Percentiles rank a stretch among this genome's conserved stretches.
Conservation (phyloP, 1,284 basidiomycete genomes). For the Coniferiporia sulphurascens region DNA sequence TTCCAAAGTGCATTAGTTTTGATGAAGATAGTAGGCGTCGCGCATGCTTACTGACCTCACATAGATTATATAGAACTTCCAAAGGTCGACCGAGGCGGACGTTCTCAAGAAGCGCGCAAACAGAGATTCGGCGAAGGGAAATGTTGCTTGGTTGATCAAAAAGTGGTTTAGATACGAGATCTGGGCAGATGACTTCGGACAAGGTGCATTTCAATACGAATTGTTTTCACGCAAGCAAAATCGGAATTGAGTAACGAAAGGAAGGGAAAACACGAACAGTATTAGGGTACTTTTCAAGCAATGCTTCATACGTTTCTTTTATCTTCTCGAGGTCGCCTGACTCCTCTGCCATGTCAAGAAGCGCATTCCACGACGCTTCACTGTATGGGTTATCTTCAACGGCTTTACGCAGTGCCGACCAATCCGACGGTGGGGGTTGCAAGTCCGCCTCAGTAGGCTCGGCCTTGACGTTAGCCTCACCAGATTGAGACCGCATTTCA, state of each 20-base stretch:
- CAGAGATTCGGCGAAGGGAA: conserved; percentile 68
- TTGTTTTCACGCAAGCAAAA: conserved; percentile 4
- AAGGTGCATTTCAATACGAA: conserved; percentile 20
- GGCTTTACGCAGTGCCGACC: conserved; percentile 41
- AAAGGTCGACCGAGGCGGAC: conserved; percentile 82
- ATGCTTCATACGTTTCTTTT: conserved; percentile 65
- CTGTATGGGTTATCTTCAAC: conserved; percentile 53
- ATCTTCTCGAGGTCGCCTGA: conserved; percentile 66
- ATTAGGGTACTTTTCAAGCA: conserved; percentile 75
- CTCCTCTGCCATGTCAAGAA: conserved; percentile 62
- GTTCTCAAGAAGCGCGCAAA: conserved; percentile 80
- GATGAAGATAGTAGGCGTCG: background rate
- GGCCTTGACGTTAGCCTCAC: background rate
- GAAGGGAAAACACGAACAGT: conserved; percentile 47
- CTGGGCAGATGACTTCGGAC: conserved; percentile 60
- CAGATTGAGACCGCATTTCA: conserved; percentile 3
- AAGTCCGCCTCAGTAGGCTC: conserved; percentile 4
- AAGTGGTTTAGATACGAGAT: conserved; percentile 83
- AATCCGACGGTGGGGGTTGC: conserved; percentile 36
- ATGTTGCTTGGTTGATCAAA: conserved; percentile 51
- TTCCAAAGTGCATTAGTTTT: conserved; percentile 24
- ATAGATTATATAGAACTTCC: conserved; percentile 82
- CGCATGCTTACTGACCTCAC: conserved; percentile 52
- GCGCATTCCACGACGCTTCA: conserved; percentile 62
- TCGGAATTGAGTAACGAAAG: conserved; percentile 4